Evolutionary conservation across 306 rosid species (phyloP).

Genomic region (Coriaria nepalensis): DNA sequence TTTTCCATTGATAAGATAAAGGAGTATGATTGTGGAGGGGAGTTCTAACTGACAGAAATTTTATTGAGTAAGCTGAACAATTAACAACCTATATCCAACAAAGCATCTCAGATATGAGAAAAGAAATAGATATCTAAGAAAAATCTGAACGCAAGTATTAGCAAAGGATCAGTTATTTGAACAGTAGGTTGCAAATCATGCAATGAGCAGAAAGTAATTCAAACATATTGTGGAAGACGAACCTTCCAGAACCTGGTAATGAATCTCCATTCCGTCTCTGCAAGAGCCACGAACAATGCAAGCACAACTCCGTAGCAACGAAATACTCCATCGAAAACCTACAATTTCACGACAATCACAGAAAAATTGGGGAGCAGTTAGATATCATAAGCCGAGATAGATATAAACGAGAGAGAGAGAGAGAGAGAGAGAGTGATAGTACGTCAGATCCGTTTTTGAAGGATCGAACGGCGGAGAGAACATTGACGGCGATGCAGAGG

Average conservation of each 20-base stretch:
- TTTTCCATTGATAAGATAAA: too few relatives aligned
- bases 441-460: constrained; percentile 44
- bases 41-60: too few relatives aligned
- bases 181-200: not conserved
- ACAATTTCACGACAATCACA: constrained; percentile 2
- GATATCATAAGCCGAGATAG: not conserved
- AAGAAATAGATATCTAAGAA: too few relatives aligned
- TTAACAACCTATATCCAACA: too few relatives aligned
- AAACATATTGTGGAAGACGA: constrained; percentile 10
- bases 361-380: not conserved
- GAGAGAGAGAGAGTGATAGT: constrained; percentile 10
- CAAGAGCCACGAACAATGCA: constrained; percentile 38
- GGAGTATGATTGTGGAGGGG: too few relatives aligned
- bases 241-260: constrained; percentile 52
- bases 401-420: not conserved
- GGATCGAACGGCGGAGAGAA: constrained; percentile 57
- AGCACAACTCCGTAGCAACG: constrained; percentile 60
- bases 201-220: not conserved
- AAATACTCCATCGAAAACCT: constrained; percentile 72
- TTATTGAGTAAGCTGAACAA: too few relatives aligned
- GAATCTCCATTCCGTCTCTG: constrained; percentile 66
- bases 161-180: too few relatives aligned
- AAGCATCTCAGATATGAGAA: too few relatives aligned
- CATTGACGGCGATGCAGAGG: constrained; percentile 51
- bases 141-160: too few relatives aligned